Evolutionary conservation across 2,329 filamentous ascomycete genomes (phyloP).

Genomic region (Paecilomyces sp.): DNA sequence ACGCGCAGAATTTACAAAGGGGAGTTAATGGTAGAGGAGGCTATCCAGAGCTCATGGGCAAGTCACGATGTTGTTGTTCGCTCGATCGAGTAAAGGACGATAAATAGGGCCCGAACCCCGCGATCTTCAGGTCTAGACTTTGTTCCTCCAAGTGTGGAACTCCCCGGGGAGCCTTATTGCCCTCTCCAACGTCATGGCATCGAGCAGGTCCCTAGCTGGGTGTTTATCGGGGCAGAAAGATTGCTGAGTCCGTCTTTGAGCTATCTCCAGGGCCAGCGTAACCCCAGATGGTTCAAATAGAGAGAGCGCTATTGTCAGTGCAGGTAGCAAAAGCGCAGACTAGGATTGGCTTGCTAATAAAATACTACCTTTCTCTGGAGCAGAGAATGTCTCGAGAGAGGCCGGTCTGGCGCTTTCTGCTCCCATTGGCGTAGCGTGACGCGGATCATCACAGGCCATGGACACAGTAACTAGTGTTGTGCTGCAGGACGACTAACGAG

Average conservation of each 20-base stretch:
- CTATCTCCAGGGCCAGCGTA: not conserved
- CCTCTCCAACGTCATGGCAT: not conserved
- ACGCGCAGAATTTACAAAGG: not conserved
- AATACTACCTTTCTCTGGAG: not conserved
- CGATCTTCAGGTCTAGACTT: not conserved
- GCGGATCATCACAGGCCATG: not conserved
- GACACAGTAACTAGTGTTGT: not conserved
- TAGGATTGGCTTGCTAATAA: not conserved
- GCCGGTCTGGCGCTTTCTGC: not conserved
- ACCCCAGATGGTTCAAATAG: not conserved
- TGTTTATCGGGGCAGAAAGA: not conserved
- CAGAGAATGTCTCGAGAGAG: not conserved
- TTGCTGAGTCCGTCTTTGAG: not conserved
- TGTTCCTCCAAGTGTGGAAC: not conserved
- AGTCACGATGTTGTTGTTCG: not conserved
- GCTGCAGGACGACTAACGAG: not conserved
- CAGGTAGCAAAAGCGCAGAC: not conserved
- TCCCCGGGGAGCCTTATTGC: not conserved
- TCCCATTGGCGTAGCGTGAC: not conserved
- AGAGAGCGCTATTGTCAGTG: not conserved
- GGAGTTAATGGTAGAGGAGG: not conserved
- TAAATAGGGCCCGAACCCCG: not conserved
- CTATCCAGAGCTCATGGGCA: not conserved
- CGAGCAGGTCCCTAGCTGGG: not conserved
- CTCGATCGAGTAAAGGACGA: not conserved